phyloP scores from a whole-genome alignment of 345 rosid species.

The Anacardium occidentale region DNA sequence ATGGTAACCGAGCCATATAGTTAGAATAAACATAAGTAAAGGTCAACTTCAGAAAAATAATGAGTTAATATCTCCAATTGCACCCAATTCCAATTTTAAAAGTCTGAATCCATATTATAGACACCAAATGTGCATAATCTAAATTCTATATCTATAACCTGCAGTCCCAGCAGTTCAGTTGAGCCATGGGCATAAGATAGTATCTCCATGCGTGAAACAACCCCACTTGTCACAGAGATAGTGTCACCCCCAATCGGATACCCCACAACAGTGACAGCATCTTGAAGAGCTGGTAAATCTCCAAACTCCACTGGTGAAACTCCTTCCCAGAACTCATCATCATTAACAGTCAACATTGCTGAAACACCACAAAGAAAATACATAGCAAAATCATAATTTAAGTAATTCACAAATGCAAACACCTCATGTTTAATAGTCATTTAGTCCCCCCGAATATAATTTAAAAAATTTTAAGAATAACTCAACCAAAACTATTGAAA shows the following conservation, averaged over 20 bases:
- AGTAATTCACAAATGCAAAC: not conserved
- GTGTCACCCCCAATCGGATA: constrained; percentile 97
- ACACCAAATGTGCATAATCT: not conserved
- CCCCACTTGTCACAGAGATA: constrained; percentile 94
- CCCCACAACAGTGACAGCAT: constrained; percentile 96
- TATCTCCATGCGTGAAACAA: constrained; percentile 89
- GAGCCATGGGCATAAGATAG: constrained; percentile 90
- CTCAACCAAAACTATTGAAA: not conserved
- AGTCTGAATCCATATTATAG: not conserved
- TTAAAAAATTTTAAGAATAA: not conserved
- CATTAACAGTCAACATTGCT: constrained; percentile 73
- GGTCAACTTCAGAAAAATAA: not conserved
- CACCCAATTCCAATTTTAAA: not conserved
- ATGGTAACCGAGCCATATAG: not conserved
- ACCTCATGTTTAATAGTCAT: not conserved
- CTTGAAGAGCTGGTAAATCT: constrained; percentile 88
- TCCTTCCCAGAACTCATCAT: constrained; percentile 96
- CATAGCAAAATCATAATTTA: not conserved
- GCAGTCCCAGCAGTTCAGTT: constrained; percentile 88
- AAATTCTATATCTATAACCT: constrained; percentile 39
- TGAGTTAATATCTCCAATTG: not conserved
- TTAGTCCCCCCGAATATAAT: not conserved
- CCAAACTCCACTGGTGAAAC: constrained; percentile 85
- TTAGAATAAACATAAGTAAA: not conserved
- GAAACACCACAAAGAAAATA: constrained; percentile 21